Conservation (phyloP, 2,329 filamentous ascomycete species). For the Aspergillus piperis region DNA sequence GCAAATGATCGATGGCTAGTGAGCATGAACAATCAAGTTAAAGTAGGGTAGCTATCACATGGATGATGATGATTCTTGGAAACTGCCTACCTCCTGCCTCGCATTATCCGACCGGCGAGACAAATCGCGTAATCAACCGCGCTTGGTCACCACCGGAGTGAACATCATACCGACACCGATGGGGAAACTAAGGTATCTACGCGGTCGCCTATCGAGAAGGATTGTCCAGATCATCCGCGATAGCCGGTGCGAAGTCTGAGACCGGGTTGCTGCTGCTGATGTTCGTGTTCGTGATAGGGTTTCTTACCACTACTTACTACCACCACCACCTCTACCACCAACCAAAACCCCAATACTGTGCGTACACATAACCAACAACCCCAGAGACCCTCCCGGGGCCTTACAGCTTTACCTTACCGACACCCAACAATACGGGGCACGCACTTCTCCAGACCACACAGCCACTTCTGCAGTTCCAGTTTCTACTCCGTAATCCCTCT, state of each 20-base stretch:
- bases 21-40: not conserved
- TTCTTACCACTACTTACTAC: not conserved
- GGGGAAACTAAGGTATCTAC: not conserved
- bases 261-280: not conserved
- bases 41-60: conserved; percentile 17
- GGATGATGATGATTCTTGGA: conserved; percentile 1
- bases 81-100: not conserved
- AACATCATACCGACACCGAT: not conserved
- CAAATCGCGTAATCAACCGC: conserved; percentile 10
- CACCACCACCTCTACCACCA: conserved; percentile 1
- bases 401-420: conserved; percentile 7
- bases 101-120: conserved; percentile 6
- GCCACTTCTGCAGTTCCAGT: conserved; percentile 26
- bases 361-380: not conserved
- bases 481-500: conserved; percentile 24
- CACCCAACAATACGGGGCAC: conserved; percentile 21
- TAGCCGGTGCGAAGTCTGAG: conserved; percentile 23
- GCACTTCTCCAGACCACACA: conserved; percentile 27
- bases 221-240: conserved; percentile 27
- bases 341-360: too few relatives aligned
- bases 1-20: not conserved
- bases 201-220: conserved; percentile 12
- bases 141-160: conserved; percentile 3
- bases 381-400: not conserved
- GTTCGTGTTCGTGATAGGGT: conserved; percentile 9